phyloP scores from a whole-genome alignment of 2,329 filamentous ascomycete genomes.

The Chaetoscypha palmicola region DNA sequence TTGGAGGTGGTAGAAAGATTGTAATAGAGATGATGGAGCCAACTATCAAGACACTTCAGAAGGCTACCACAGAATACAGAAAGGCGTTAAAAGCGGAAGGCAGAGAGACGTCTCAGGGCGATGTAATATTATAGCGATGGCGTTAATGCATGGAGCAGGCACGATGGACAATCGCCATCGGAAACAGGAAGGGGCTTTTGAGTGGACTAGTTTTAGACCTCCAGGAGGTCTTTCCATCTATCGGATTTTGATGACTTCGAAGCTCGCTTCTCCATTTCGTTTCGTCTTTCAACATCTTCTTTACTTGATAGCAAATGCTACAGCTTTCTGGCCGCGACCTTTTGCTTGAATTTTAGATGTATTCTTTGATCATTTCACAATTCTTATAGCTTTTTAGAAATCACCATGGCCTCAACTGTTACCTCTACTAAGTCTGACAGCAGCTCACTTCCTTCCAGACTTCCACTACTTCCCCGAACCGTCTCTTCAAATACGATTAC shows the following conservation, averaged over 20 bases:
- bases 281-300: neutral
- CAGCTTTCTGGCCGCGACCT: neutral
- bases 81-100: slow-evolving; percentile 60
- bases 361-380: neutral
- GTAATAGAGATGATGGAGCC: slow-evolving; percentile 72
- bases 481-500: slow-evolving; percentile 11
- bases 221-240: too few relatives aligned
- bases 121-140: slow-evolving; percentile 24
- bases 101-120: slow-evolving; percentile 19
- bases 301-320: slow-evolving; percentile 2
- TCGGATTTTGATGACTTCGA: too few relatives aligned
- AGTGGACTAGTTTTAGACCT: too few relatives aligned
- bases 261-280: slow-evolving; percentile 1
- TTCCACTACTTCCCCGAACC: slow-evolving; percentile 13
- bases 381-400: slow-evolving; percentile 10
- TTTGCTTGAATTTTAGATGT: slow-evolving; percentile 5
- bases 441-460: slow-evolving; percentile 11
- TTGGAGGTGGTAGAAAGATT: slow-evolving; percentile 68
- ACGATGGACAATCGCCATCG: slow-evolving; percentile 4
- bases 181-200: too few relatives aligned
- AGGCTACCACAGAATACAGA: slow-evolving; percentile 64
- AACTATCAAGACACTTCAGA: slow-evolving; percentile 61
- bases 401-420: slow-evolving; percentile 19
- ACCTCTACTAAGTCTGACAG: slow-evolving; percentile 8
- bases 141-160: slow-evolving; percentile 18